Conservation (phyloP, 768 basidiomycete species). For the Tricholoma saponaceum region DNA sequence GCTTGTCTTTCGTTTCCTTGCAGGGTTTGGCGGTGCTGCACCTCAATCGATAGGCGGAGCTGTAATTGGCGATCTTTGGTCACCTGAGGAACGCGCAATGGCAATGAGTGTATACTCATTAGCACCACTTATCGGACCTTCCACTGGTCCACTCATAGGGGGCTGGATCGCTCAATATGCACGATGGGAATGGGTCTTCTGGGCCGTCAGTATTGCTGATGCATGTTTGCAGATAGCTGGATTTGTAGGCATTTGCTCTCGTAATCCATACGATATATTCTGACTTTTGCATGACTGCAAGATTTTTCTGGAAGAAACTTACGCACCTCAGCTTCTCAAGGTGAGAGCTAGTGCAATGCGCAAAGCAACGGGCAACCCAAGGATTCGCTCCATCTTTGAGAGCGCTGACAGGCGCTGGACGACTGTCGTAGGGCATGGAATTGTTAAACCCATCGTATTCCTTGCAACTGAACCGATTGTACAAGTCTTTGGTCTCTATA, state of each 20-base stretch:
- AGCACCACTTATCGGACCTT: slow-evolving; percentile 46
- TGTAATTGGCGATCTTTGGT: slow-evolving; percentile 49
- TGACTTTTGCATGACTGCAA: neutral
- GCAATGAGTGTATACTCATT: slow-evolving; percentile 52
- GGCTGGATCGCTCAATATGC: slow-evolving; percentile 46
- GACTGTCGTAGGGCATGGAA: slow-evolving; percentile 38
- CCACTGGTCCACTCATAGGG: slow-evolving; percentile 31
- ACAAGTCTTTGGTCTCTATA: slow-evolving; percentile 53
- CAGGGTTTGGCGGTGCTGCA: slow-evolving; percentile 63
- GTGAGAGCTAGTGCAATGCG: slow-evolving; percentile 33
- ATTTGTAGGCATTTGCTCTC: slow-evolving; percentile 33
- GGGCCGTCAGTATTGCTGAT: slow-evolving; percentile 50
- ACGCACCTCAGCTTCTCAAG: slow-evolving; percentile 45
- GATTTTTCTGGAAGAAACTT: slow-evolving; percentile 36
- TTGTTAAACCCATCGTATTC: slow-evolving; percentile 56
- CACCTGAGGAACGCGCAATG: slow-evolving; percentile 46
- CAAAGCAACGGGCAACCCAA: slow-evolving; percentile 23
- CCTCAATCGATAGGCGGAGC: slow-evolving; percentile 61
- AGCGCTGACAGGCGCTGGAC: slow-evolving; percentile 36
- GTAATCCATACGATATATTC: neutral
- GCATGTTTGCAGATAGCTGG: slow-evolving; percentile 43
- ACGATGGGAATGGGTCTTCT: slow-evolving; percentile 62
- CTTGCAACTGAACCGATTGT: slow-evolving; percentile 57
- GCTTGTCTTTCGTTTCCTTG: slow-evolving; percentile 57
- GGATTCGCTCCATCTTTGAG: slow-evolving; percentile 40